phyloP scores from a whole-genome alignment of 2,329 filamentous ascomycete genomes.

The Thelonectria rubi region DNA sequence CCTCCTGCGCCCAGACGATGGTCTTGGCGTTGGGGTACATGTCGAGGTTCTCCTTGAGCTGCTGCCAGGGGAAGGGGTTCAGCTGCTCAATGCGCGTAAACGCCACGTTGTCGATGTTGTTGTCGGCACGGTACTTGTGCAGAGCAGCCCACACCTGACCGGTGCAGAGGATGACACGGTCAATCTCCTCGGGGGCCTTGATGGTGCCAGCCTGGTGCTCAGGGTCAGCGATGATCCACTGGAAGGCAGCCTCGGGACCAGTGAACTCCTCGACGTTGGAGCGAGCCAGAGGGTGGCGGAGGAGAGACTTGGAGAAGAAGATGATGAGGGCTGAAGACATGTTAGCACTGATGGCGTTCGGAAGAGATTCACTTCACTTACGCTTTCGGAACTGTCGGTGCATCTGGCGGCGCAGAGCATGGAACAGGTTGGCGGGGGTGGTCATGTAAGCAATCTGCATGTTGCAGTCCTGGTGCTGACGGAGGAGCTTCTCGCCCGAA shows the following conservation, averaged over 20 bases:
- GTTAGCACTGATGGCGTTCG: constrained; percentile 32
- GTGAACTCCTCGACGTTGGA: constrained; percentile 92
- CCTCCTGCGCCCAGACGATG: constrained; percentile 97
- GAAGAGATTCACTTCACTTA: constrained; percentile 59
- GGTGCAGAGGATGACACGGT: constrained; percentile 92
- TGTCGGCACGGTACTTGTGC: constrained; percentile 87
- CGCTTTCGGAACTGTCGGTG: constrained; percentile 99
- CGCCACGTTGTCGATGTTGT: constrained; percentile 88
- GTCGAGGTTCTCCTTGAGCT: constrained; percentile 96
- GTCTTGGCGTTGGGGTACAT: constrained; percentile 97
- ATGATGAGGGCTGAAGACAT: constrained; percentile 77
- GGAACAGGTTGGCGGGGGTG: constrained; percentile 95
- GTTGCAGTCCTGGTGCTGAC: constrained; percentile 99
- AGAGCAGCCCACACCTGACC: constrained; percentile 94
- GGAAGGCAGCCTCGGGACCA: constrained; percentile 85
- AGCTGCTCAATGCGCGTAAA: constrained; percentile 97
- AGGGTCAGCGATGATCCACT: constrained; percentile 93
- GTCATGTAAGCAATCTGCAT: constrained; percentile 99
- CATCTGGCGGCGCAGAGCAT: constrained; percentile 95
- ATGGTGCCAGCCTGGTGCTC: constrained; percentile 81
- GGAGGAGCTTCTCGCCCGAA: constrained; percentile 84
- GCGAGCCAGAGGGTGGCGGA: constrained; percentile 91
- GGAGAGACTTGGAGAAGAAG: constrained; percentile 98
- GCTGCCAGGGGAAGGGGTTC: constrained; percentile 98
- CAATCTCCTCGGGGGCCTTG: constrained; percentile 83